phyloP scores from a whole-genome alignment of 2,329 filamentous ascomycete genomes.

The Emmonsiellopsis sp. region DNA sequence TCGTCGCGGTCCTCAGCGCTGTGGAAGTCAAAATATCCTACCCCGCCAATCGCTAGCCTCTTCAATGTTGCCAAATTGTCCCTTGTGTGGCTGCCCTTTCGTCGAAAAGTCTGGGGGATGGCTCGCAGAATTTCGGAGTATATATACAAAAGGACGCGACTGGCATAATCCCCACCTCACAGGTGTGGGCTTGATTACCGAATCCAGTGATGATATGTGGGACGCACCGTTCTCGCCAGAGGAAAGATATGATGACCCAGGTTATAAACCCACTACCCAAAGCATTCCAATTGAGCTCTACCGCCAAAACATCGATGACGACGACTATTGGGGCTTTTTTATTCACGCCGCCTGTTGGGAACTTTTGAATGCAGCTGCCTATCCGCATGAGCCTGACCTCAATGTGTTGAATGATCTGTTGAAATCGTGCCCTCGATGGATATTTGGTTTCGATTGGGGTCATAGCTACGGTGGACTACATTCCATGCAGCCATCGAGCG shows the following conservation, averaged over 20 bases:
- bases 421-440: not conserved
- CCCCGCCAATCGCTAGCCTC: too few relatives aligned
- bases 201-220: not conserved
- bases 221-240: not conserved
- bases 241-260: not conserved
- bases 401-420: not conserved
- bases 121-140: not conserved
- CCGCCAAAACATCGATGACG: too few relatives aligned
- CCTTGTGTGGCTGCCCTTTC: too few relatives aligned
- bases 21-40: too few relatives aligned
- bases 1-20: too few relatives aligned
- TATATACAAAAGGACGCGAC: not conserved
- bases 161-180: not conserved
- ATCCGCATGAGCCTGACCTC: not conserved
- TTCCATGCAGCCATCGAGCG: not conserved
- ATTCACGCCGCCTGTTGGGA: not conserved
- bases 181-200: not conserved
- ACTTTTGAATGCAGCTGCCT: not conserved
- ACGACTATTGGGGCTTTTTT: not conserved
- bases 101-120: not conserved
- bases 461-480: not conserved
- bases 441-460: not conserved
- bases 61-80: too few relatives aligned
- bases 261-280: not conserved
- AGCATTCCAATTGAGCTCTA: not conserved